Conservation (phyloP, 2,329 filamentous ascomycete species). For the Coniochaeta prunicola region DNA sequence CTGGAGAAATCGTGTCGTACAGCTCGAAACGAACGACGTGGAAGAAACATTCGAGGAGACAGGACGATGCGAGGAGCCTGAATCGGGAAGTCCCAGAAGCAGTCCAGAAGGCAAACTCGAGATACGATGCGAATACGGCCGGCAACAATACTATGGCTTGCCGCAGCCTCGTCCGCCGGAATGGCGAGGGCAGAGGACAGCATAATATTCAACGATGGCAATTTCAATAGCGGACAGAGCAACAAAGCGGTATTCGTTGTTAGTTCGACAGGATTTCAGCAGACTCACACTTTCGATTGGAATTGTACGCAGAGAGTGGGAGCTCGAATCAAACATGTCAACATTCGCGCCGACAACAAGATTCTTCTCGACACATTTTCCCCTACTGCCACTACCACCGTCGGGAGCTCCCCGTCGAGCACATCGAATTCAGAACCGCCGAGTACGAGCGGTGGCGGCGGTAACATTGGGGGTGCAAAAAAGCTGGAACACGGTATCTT, state of each 20-base stretch:
- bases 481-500: not conserved
- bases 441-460: not conserved
- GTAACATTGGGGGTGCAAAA: not conserved
- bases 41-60: not conserved
- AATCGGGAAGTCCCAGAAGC: not conserved
- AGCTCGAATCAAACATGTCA: not conserved
- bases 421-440: not conserved
- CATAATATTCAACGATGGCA: not conserved
- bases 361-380: not conserved
- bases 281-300: not conserved
- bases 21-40: not conserved
- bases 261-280: not conserved
- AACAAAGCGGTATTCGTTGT: not conserved
- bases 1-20: not conserved
- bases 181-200: conserved; percentile 1
- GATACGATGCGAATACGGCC: conserved; percentile 9
- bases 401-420: too few relatives aligned
- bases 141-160: conserved; percentile 7
- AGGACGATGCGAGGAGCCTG: not conserved
- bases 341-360: not conserved
- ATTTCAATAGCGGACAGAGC: not conserved
- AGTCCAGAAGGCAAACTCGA: not conserved
- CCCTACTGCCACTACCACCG: not conserved
- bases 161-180: conserved; percentile 4
- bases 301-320: not conserved